Percentiles rank a stretch among this genome's conserved stretches.
phyloP scores from a whole-genome alignment of 2,329 filamentous ascomycete genomes.

The Gliomastix tumulicola region DNA sequence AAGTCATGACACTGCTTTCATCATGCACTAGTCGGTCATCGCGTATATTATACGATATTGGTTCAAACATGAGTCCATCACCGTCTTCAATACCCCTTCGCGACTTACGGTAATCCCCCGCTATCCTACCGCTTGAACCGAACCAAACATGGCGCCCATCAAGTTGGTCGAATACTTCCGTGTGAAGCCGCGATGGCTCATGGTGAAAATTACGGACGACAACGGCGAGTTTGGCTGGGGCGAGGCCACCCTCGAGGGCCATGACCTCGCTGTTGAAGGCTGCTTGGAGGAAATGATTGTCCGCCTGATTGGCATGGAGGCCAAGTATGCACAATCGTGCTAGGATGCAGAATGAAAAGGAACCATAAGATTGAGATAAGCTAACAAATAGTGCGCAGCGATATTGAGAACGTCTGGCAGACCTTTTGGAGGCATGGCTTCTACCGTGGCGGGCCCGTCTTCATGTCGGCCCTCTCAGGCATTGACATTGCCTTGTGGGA shows the following conservation, averaged over 20 bases:
- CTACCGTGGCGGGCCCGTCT: constrained; percentile 68
- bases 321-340: constrained; percentile 42
- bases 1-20: too few species aligned
- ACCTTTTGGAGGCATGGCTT: constrained; percentile 61
- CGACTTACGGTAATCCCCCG: too few species aligned
- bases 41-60: too few species aligned
- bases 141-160: constrained; percentile 10
- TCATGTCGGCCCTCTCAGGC: constrained; percentile 68
- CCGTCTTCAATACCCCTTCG: too few species aligned
- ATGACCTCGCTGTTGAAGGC: constrained; percentile 63
- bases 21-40: too few species aligned
- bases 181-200: constrained; percentile 64
- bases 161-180: constrained; percentile 59
- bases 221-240: constrained; percentile 60
- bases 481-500: constrained; percentile 74
- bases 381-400: constrained; percentile 28
- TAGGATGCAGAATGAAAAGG: background rate
- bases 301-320: constrained; percentile 55
- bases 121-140: too few species aligned
- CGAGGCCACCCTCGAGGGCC: constrained; percentile 65
- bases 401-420: constrained; percentile 74
- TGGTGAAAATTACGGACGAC: constrained; percentile 65
- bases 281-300: constrained; percentile 44
- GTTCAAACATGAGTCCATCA: too few species aligned
- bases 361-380: too few species aligned